These are phyloP conservation scores for Beauveria bassiana DNA, from an alignment of 2,329 filamentous ascomycete genomes.

Conservation along the genomic window DNA sequence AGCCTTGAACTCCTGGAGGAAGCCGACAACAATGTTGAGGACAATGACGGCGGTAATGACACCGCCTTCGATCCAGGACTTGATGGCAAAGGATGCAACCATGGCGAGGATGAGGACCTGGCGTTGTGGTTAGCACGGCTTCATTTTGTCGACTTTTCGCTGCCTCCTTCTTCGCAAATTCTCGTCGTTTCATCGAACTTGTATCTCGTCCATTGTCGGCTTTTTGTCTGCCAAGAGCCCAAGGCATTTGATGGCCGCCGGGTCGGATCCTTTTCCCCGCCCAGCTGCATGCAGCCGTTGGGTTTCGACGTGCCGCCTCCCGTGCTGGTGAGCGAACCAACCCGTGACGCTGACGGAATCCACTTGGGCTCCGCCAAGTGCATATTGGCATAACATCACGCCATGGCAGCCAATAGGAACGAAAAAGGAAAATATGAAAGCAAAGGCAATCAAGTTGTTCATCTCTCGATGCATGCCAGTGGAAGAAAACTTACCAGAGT, in stretches of 20 bases:
- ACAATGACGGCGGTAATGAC: constrained; percentile 50
- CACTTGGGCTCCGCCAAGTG: neutral
- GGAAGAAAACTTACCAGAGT: constrained; percentile 43
- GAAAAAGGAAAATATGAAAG: neutral
- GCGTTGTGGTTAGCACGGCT: neutral
- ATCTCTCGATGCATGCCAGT: neutral
- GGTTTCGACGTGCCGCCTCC: neutral
- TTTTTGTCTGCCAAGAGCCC: no score
- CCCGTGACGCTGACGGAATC: neutral
- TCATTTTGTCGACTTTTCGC: neutral
- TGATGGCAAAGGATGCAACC: constrained; percentile 48
- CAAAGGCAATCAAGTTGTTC: neutral
- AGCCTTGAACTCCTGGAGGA: constrained; percentile 37
- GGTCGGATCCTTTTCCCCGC: neutral
- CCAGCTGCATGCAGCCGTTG: neutral
- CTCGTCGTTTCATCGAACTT: neutral
- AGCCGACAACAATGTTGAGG: constrained; percentile 49
- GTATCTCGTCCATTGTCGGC: neutral
- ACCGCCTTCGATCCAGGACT: constrained; percentile 53
- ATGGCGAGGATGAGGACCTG: constrained; percentile 49
- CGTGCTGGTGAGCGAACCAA: neutral
- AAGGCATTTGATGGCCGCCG: neutral
- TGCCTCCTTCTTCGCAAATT: neutral
- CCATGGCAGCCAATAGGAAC: neutral
- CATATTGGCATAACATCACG: neutral